Conservation (phyloP, 495 filamentous ascomycete genomes). For the Xylaria scruposa region DNA sequence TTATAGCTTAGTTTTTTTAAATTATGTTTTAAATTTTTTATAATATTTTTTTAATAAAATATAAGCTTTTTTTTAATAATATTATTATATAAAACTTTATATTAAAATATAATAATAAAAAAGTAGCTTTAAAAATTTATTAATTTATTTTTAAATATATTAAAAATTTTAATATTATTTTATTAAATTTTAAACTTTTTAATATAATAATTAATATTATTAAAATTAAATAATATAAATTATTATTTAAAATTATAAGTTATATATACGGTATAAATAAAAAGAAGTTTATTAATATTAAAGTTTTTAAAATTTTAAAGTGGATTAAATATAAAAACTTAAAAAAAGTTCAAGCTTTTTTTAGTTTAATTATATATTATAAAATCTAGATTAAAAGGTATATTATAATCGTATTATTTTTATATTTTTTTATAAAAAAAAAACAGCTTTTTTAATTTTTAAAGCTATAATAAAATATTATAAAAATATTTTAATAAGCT, state of each 20-base stretch:
- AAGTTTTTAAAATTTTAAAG: not conserved
- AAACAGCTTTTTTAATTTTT: not conserved
- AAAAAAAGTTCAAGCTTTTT: not conserved
- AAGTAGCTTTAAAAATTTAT: not conserved
- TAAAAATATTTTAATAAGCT: not conserved
- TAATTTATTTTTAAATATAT: not conserved
- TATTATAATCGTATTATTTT: not conserved
- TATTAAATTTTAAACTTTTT: not conserved
- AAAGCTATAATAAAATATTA: not conserved
- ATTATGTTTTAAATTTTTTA: not conserved
- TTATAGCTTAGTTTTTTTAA: not conserved
- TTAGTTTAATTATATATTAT: not conserved
- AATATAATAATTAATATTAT: not conserved
- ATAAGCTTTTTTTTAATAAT: not conserved
- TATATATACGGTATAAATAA: not conserved
- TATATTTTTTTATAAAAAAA: not conserved
- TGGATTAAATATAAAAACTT: not conserved
- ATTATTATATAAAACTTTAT: not conserved
- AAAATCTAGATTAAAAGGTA: not conserved
- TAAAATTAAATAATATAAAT: not conserved
- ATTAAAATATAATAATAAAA: not conserved
- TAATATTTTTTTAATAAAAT: not conserved
- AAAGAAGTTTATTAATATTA: not conserved
- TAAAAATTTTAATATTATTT: not conserved
- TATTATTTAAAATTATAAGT: not conserved